These are phyloP conservation scores for Cadophora malorum DNA, from an alignment of 2,329 filamentous ascomycete species.

Conservation along the genomic window DNA sequence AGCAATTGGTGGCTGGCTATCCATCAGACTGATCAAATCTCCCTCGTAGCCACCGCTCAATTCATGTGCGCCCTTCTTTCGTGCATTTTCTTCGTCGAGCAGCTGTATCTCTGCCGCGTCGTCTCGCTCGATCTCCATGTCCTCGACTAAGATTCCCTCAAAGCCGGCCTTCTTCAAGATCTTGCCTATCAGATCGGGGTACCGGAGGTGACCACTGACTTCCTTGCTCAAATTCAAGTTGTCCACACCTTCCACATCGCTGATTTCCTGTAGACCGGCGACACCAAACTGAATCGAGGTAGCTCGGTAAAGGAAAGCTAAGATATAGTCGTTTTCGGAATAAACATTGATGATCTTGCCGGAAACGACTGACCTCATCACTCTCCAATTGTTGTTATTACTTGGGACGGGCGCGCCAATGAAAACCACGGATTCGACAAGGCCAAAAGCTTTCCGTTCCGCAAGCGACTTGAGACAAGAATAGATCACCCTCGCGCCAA, in stretches of 20 bases:
- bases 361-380: constrained; percentile 77
- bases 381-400: constrained; percentile 74
- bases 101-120: constrained; percentile 35
- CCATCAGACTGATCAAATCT: constrained; percentile 7
- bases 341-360: constrained; percentile 91
- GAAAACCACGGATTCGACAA: constrained; percentile 72
- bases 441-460: constrained; percentile 66
- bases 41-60: background rate
- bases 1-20: constrained; percentile 1
- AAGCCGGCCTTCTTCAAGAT: constrained; percentile 71
- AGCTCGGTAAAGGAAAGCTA: constrained; percentile 86
- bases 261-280: constrained; percentile 79
- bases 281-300: constrained; percentile 83
- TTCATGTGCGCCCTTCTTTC: constrained; percentile 5
- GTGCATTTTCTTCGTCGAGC: constrained; percentile 20
- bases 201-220: constrained; percentile 72
- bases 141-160: constrained; percentile 63
- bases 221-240: constrained; percentile 64
- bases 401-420: constrained; percentile 84
- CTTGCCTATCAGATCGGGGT: constrained; percentile 68
- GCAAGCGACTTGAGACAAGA: constrained; percentile 66
- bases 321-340: constrained; percentile 84
- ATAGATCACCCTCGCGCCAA: constrained; percentile 68
- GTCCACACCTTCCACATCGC: constrained; percentile 66
- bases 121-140: constrained; percentile 42